Base-by-base conservation (phyloP, 2,329 filamentous ascomycete species). In the Claviceps sp. region DNA sequence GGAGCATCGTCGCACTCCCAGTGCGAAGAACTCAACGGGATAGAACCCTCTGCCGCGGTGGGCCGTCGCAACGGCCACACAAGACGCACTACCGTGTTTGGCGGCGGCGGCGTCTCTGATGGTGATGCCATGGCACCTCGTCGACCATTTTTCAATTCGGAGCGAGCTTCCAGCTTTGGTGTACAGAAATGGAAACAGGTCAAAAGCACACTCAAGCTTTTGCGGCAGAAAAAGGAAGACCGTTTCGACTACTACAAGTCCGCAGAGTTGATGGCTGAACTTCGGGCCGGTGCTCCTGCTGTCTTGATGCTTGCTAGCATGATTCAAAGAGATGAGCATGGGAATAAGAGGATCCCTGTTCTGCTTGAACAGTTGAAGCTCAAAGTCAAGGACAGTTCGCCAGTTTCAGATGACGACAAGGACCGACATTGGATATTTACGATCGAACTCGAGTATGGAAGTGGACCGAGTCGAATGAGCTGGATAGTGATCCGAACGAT, bases 281-380 rank as follows among this genome's bases (percentile, higher is more conserved):
- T 98, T 40, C 80, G 93, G 48, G 94, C 93, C 44, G 93, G 89
- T 51, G 89, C 90, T 1, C 93, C 93, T 3, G 93, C 93, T 24
- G 93, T 91, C 20, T 73, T 98, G 54, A 95, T 98, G 68, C 73
- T 98, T 50, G 93, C 93, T 7, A 96, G 90, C 63, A 96, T 97
- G 87, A 93, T 97, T 60, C 93, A 97, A 69, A 80, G 93, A 53
- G 93, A 98, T 60, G 93, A 98, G 67, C 88, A 96, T 61, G 89
- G 91, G 48, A 93, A 95, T 68, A 93, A 88, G 69, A 83, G 90
- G 54, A 95, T 98, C 53, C 93, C 93, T 0, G 89, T 98, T 50
- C 78, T 98, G 3, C 77, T 98, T 6, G 93, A 98, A 67, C 93
- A 98, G 70, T 76, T 98, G 54, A 95, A 95, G 66, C 77, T 98